These are phyloP conservation scores for Talaromyces amestolkiae DNA, from an alignment of 2,329 filamentous ascomycete species.

Conservation along the genomic window DNA sequence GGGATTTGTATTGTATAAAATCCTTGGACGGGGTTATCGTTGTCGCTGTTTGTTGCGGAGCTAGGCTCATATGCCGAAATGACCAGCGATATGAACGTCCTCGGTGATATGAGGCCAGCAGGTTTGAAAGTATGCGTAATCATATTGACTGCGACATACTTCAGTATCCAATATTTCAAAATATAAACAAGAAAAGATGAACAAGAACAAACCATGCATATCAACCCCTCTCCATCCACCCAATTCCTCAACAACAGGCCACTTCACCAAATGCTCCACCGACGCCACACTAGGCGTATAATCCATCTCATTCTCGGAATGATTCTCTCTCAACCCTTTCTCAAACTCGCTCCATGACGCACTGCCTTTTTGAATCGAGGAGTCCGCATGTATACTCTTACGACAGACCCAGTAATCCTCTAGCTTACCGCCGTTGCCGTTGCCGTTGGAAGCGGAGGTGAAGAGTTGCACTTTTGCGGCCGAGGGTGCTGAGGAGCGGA, in stretches of 20 bases:
- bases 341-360: conserved; percentile 42
- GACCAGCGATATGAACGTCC: conserved; percentile 34
- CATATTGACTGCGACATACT: conserved; percentile 29
- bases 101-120: conserved; percentile 30
- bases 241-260: conserved; percentile 24
- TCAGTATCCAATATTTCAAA: not conserved
- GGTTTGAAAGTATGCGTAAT: conserved; percentile 40
- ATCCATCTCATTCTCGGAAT: conserved; percentile 41
- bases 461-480: conserved; percentile 32
- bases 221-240: conserved; percentile 27
- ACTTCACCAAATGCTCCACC: conserved; percentile 32
- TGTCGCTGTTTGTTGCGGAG: not conserved
- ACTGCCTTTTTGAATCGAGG: conserved; percentile 28
- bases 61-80: conserved; percentile 28
- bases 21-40: conserved; percentile 17
- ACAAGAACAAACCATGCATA: conserved; percentile 27
- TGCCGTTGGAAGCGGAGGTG: not conserved
- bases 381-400: conserved; percentile 37
- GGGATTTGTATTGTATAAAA: conserved; percentile 38
- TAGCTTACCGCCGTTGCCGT: not conserved
- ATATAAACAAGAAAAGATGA: not conserved
- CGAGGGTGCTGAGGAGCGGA: conserved; percentile 30
- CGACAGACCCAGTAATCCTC: conserved; percentile 43
- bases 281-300: conserved; percentile 40
- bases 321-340: conserved; percentile 35